A percentile compares a stretch with the other conserved stretches of the same genome.
Evolutionary conservation across 805 yeast species (phyloP).

Genomic region (Kluyveromyces wickerhamii): DNA sequence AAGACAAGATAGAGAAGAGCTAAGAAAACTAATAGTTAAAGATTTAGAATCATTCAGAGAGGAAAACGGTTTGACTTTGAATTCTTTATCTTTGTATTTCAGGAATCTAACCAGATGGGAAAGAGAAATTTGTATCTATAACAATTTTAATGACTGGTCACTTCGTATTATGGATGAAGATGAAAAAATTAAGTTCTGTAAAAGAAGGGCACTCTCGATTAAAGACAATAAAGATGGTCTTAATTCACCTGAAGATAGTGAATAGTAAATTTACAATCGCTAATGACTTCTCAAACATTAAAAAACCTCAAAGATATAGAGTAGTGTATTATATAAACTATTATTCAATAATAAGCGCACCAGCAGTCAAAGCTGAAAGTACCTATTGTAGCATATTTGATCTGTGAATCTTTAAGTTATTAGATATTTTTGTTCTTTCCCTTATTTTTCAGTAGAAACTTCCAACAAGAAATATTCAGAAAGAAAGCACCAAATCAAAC

Average conservation of each 20-base stretch:
- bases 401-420: too few species aligned
- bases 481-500: too few species aligned
- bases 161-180: conserved; percentile 25
- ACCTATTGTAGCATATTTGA: too few species aligned
- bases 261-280: conserved; percentile 4
- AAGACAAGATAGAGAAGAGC: conserved; percentile 25
- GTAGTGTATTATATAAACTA: too few species aligned
- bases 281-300: too few species aligned
- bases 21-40: conserved; percentile 27
- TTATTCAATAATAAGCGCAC: too few species aligned
- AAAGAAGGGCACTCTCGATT: conserved; percentile 17
- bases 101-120: conserved; percentile 25
- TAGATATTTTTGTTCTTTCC: too few species aligned
- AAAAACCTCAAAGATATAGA: too few species aligned
- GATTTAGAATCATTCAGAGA: conserved; percentile 31
- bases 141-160: conserved; percentile 26
- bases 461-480: too few species aligned
- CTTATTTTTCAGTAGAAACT: too few species aligned
- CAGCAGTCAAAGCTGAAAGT: too few species aligned
- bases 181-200: conserved; percentile 26
- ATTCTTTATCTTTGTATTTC: conserved; percentile 28
- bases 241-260: conserved; percentile 4
- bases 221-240: conserved; percentile 1
- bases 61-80: conserved; percentile 27
- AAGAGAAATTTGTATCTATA: conserved; percentile 27